Evolutionary conservation across 2,329 filamentous ascomycete species (phyloP).

Genomic region (Acrodontium crateriforme): DNA sequence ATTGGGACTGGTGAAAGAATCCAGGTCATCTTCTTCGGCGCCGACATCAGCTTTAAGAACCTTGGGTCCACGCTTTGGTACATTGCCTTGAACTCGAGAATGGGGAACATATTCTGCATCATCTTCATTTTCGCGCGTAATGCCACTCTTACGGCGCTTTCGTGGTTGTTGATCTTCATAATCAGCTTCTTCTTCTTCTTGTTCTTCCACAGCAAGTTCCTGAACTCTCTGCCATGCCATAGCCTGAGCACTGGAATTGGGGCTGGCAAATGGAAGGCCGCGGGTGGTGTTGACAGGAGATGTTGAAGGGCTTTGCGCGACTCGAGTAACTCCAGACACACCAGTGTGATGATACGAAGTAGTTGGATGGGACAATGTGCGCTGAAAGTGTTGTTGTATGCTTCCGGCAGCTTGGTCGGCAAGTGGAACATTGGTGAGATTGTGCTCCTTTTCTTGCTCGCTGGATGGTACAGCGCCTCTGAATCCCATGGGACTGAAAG

Average conservation of each 20-base stretch:
- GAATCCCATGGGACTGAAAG: neutral
- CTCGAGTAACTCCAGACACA: no score
- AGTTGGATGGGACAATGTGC: neutral
- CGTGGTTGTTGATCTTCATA: constrained; percentile 1
- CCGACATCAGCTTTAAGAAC: constrained; percentile 4
- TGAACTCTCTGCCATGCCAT: no score
- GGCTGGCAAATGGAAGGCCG: no score
- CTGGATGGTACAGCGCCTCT: neutral
- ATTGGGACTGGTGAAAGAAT: constrained; percentile 1
- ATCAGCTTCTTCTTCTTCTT: constrained; percentile 1
- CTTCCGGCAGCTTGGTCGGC: neutral
- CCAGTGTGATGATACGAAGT: no score
- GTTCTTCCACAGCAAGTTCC: no score
- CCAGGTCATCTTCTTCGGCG: constrained; percentile 2
- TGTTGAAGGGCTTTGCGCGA: no score
- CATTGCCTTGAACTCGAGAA: neutral
- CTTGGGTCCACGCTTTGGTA: constrained; percentile 6
- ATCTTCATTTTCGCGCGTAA: constrained; percentile 2
- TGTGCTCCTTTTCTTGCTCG: neutral
- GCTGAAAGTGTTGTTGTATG: neutral
- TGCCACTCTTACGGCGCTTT: constrained; percentile 4
- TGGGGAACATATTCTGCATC: constrained; percentile 1
- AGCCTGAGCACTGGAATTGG: no score
- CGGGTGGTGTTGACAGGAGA: neutral
- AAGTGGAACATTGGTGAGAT: constrained; percentile 1